Base-by-base conservation (phyloP, 768 basidiomycete species). In the Rhodotorula diobovata region DNA sequence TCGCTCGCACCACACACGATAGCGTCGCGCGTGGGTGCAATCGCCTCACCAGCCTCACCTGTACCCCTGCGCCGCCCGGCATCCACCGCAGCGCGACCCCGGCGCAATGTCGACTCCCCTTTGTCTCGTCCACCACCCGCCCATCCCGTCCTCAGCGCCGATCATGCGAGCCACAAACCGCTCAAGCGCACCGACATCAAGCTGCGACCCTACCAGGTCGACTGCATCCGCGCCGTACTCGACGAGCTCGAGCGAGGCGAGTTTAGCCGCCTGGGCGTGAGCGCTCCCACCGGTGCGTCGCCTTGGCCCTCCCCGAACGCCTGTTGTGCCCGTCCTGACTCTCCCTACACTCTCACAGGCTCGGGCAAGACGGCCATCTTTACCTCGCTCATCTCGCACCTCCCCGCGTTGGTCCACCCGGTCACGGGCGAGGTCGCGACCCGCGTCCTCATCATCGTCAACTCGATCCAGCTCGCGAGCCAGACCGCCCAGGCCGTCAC, bases 301-400 rank as follows among this genome's bases (percentile, higher is more conserved):
- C 30, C 4, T 14, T n/a, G 11, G 5, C 34, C 28, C 23, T 45
- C 46, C n/a, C n/a, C n/a, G n/a, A n/a, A n/a, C 50, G 16, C 43
- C 62, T 23, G 18, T 34, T 20, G 39, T 34, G 20, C 6, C 16
- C n/a, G 8, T 28, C 32, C n/a, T 35, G 16, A 39, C 51, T 30
- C n/a, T 30, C 43, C 48, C 20, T 56, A 57, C 16, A 11, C 34
- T 23, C 50, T 37, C 54, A 91, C 91, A 43, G 92, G 91, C 35
- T 86, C 90, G 28, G 86, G 86, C 63, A 97, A 98, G 81, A 98
- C 94, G 0, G 90, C 91, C 0, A 89, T 96, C 63, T 98, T 98
- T 81, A 87, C 93, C 48, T 86, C 87, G 7, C 85, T 97, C 32
- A 83, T 95, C 30, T 86, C 87, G 16, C 85, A 86, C 12, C 84